Evolutionary conservation across 2,329 filamentous ascomycete genomes (phyloP).

Genomic region (Hypoxylon sp.): DNA sequence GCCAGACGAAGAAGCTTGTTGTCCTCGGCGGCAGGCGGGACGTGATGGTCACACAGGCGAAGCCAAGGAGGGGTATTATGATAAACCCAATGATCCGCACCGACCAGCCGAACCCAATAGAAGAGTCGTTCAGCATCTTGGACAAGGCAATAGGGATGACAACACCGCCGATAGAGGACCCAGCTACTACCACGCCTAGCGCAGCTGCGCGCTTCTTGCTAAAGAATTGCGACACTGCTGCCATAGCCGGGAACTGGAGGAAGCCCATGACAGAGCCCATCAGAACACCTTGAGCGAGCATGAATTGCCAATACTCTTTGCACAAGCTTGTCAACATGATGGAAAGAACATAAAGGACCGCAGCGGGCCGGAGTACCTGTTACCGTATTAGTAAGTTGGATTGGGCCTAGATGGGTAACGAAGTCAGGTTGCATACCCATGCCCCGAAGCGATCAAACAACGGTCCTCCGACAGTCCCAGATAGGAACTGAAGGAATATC

Average conservation of each 20-base stretch:
- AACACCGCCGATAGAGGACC: slow-evolving; percentile 67
- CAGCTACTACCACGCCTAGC: slow-evolving; percentile 62
- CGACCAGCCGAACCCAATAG: slow-evolving; percentile 66
- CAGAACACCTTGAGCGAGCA: slow-evolving; percentile 65
- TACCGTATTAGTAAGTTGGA: slow-evolving; percentile 4
- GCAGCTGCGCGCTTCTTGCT: slow-evolving; percentile 63
- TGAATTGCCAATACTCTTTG: slow-evolving; percentile 65
- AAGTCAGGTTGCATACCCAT: slow-evolving; percentile 48
- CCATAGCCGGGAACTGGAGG: slow-evolving; percentile 62
- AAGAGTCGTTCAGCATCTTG: slow-evolving; percentile 62
- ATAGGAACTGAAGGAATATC: slow-evolving; percentile 52
- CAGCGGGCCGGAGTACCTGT: slow-evolving; percentile 55
- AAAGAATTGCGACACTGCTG: slow-evolving; percentile 64
- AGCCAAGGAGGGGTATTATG: slow-evolving; percentile 60
- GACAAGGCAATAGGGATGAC: slow-evolving; percentile 65
- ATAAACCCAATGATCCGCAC: slow-evolving; percentile 68
- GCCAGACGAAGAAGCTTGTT: slow-evolving; percentile 60
- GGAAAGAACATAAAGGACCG: slow-evolving; percentile 56
- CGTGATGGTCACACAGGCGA: slow-evolving; percentile 56
- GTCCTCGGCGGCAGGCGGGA: slow-evolving; percentile 56
- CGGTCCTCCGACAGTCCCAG: slow-evolving; percentile 53
- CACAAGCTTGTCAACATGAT: slow-evolving; percentile 63
- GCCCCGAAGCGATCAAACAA: slow-evolving; percentile 59
- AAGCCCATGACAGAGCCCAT: slow-evolving; percentile 60
- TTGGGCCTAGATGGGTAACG: background rate